Percentiles rank a stretch among this genome's conserved stretches.
Conservation (phyloP, 129 eudicot genomes). For the sunflower (Helianthus annuus) region HanXRQr2.0-SUNRISE NC_035448.2:56402817-56403316, state of each 20-base stretch:
- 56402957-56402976: constrained; percentile 91
- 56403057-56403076: too few species aligned
- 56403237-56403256: background rate
- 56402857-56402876: too few species aligned
- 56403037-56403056: background rate
- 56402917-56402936: constrained; percentile 93
- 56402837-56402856: too few species aligned
- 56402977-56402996: constrained; percentile 96
- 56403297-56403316: constrained; percentile 90
- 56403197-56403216: too few species aligned
- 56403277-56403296: constrained; percentile 75
- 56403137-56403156: background rate
- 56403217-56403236: too few species aligned
- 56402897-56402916: constrained; percentile 20
- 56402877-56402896: too few species aligned
- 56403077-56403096: too few species aligned
- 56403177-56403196: too few species aligned
- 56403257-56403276: constrained; percentile 72
- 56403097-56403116: background rate
- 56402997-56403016: constrained; percentile 81
- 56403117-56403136: background rate
- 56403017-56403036: constrained; percentile 75
- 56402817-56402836: too few species aligned
- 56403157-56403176: background rate
- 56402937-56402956: constrained; percentile 92